Base-by-base conservation (phyloP, 768 basidiomycete species). In the Suillus subaureus region DNA sequence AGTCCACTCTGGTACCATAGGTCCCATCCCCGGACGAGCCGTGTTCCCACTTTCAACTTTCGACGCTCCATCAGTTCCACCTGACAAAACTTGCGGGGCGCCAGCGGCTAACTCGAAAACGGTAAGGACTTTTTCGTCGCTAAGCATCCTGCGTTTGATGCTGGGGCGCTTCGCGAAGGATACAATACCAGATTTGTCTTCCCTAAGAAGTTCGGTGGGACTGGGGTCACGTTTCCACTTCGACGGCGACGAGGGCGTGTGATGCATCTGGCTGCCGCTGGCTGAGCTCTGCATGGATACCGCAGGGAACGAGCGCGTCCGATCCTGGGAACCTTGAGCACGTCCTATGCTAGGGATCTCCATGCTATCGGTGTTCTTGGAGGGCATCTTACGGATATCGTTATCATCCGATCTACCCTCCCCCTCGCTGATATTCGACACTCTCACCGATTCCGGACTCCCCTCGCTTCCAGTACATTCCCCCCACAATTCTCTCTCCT, bases 171-270 rank as follows among this genome's bases (percentile, higher is more conserved):
- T 92, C 35, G 85, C 82, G 64, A 86, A 78, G 62, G 83, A 78
- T 61, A 83, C 74, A 40, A 84, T 85, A 4, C 89, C 89, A 49
- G 79, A 81, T 70, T 79, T 84, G 63, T 85, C 86, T 76, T 90
- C 86, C 73, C 84, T 88, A 63, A 79, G 75, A 62, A 90, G 77
- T 76, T 92, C 90, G 13, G 89, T 89, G 47, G 91, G 90, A 69
- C 90, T 91, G 39, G 88, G 86, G 2, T 84, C 84, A 26, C 91
- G 84, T 75, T 92, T 92, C 55, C 85, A 84, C 57, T 80, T 83
- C 4, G 80, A 77, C 39, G 79, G 79, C 13, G 80, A 75, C 13
- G 69, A 64, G 42, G 73, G 42, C 5, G 45, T 56, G 39, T 56
- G 47, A 37, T 68, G 61, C 0, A 57, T 60, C 11, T 67, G 67